phyloP scores from a whole-genome alignment of 2,329 filamentous ascomycete species.

The Hypoxylon sp. region DNA sequence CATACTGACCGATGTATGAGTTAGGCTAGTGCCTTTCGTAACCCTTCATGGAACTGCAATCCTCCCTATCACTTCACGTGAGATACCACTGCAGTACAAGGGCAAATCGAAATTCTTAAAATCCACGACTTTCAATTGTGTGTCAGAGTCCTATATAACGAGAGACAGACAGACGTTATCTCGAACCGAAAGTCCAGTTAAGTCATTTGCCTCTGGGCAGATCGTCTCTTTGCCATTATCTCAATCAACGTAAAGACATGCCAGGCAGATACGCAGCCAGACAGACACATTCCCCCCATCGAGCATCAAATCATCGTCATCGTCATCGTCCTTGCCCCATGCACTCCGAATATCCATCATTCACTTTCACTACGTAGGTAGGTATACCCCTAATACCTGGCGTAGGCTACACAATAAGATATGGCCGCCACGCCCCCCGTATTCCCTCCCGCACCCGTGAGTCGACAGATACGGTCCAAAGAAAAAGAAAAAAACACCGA shows the following conservation, averaged over 20 bases:
- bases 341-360: background rate
- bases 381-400: slow-evolving; percentile 18
- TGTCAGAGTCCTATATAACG: slow-evolving; percentile 36
- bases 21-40: too few relatives aligned
- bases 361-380: slow-evolving; percentile 12
- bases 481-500: slow-evolving; percentile 20
- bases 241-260: slow-evolving; percentile 19
- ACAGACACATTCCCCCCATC: slow-evolving; percentile 14
- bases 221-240: slow-evolving; percentile 4
- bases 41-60: too few relatives aligned
- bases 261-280: slow-evolving; percentile 1
- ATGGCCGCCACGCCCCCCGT: slow-evolving; percentile 8
- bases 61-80: background rate
- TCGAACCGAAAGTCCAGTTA: slow-evolving; percentile 28
- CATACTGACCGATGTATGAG: too few relatives aligned
- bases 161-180: slow-evolving; percentile 31
- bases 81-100: background rate
- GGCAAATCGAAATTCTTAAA: background rate
- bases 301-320: slow-evolving; percentile 26
- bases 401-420: slow-evolving; percentile 6
- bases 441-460: slow-evolving; percentile 13
- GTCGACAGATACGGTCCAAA: slow-evolving; percentile 25
- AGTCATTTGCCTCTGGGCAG: slow-evolving; percentile 1
- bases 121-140: slow-evolving; percentile 35
- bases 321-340: slow-evolving; percentile 24